Base-by-base conservation (phyloP, 2,329 filamentous ascomycete genomes). In the Elsinoe arachidis region DNA sequence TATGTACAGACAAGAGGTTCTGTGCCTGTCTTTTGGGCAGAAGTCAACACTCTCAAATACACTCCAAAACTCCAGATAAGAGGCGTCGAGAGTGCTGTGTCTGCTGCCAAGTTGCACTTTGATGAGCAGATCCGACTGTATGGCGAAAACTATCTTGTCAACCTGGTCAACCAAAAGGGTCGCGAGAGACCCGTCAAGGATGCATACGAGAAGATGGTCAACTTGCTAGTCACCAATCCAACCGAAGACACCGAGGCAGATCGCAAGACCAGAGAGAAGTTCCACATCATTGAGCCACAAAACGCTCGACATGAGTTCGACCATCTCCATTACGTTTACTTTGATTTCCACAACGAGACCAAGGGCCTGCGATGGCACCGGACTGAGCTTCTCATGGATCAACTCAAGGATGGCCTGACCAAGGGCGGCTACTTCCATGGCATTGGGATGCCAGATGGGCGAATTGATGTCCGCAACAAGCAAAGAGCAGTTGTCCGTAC, bases 271-370 rank as follows among this genome's bases (percentile, higher is more conserved):
- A 78, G 85, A 38, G 91, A 96, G 68, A 92, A 93, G 70, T 87
- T 95, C 70, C 87, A 85, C 66, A 78, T 85, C 30, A 82, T 96
- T 61, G 87, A 96, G 68, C 77, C 83, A 19, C 65, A 74, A 12
- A 70, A 81, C 46, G 76, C 76, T 49, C 76, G 76, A 58, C 81
- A 87, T 61, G 78, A 84, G 61, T 88, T 87, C 70, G 91, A 96
- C 70, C 85, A 85, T 44, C 76, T 99, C 44, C 92, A 99, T 74
- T 99, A 99, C 72, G 75, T 97, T 65, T 99, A 97, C 76, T 99
- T 99, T 69, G 93, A 99, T 74, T 99, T 95, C 72, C 95, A 99
- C 76, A 90, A 86, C 68, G 93, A 99, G 74, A 99, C 95, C 52
- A 96, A 96, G 74, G 92, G 92, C 37, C 79, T 96, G 66, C 85